Conservation (phyloP, 1,284 basidiomycete genomes). For the Ceratobasidium sp. region DNA sequence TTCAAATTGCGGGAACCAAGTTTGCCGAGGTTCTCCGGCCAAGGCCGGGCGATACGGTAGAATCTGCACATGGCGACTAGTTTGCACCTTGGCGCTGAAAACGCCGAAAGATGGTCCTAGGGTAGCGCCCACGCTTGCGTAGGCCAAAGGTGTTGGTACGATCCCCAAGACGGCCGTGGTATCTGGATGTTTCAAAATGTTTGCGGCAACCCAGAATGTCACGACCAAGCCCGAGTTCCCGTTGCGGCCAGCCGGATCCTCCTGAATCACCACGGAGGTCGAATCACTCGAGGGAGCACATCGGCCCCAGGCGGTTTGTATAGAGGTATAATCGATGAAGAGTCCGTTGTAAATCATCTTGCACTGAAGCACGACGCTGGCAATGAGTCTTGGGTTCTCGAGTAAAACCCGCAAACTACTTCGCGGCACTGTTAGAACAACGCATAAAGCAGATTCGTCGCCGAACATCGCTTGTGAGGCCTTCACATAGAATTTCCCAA, state of each 20-base stretch:
- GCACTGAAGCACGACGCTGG: not conserved
- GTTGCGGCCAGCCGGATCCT: not conserved
- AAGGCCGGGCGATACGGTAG: not conserved
- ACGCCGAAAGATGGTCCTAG: not conserved
- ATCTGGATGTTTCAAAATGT: not conserved
- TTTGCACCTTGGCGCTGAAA: not conserved
- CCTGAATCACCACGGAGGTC: not conserved
- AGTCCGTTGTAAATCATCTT: not conserved
- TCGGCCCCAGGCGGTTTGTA: slow-evolving; percentile 15
- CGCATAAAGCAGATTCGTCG: not conserved
- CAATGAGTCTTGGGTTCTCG: not conserved
- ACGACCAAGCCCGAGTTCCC: slow-evolving; percentile 27
- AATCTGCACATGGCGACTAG: not conserved
- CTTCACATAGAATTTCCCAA: not conserved
- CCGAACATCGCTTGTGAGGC: not conserved
- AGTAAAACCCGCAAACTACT: not conserved
- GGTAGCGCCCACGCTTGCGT: not conserved
- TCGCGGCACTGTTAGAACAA: slow-evolving; percentile 8
- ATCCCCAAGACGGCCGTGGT: not conserved
- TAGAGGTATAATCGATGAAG: not conserved
- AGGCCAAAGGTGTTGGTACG: not conserved
- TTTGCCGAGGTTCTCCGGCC: not conserved
- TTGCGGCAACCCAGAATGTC: slow-evolving; percentile 1
- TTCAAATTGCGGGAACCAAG: no score
- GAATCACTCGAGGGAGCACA: not conserved